These are phyloP conservation scores for Phytophthora sp. DNA, from an alignment of 352 stramenopile genomes.

Conservation along the genomic window DNA sequence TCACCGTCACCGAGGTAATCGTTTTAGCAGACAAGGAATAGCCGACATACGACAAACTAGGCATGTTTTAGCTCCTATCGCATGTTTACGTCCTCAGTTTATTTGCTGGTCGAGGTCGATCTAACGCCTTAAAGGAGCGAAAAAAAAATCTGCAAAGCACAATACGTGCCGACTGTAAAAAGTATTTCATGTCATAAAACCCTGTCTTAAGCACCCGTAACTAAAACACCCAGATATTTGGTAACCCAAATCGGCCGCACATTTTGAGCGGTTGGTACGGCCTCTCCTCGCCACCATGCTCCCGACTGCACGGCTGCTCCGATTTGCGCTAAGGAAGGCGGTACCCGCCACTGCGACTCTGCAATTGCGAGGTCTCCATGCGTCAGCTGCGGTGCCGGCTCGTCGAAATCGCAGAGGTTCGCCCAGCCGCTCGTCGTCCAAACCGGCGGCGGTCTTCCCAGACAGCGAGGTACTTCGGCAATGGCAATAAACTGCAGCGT, in stretches of 20 bases:
- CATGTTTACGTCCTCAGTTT: no score
- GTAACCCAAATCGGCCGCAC: no score
- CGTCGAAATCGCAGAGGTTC: conserved; percentile 51
- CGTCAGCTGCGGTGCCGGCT: conserved; percentile 40
- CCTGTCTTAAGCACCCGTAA: not conserved
- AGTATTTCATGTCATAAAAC: no score
- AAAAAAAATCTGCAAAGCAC: no score
- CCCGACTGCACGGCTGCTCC: conserved; percentile 25
- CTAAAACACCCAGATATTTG: not conserved
- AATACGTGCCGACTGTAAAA: no score
- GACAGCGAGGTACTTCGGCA: conserved; percentile 41
- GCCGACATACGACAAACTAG: no score
- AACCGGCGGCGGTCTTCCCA: conserved; percentile 37
- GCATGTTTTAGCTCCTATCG: no score
- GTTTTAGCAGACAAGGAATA: no score
- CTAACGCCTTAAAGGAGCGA: no score
- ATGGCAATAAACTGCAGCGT: conserved; percentile 5
- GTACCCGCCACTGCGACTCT: conserved; percentile 9
- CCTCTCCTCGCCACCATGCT: conserved; percentile 24
- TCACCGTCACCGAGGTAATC: no score
- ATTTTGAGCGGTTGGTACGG: conserved; percentile 33
- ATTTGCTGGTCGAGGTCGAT: no score
- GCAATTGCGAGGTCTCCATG: conserved; percentile 47
- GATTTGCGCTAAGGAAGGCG: conserved; percentile 31
- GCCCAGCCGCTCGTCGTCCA: conserved; percentile 22